A percentile compares a stretch with the other conserved stretches of the same genome.
These are phyloP conservation scores for Torulaspora globosa DNA, from an alignment of 1,139 yeast species.

Conservation along the genomic window DNA sequence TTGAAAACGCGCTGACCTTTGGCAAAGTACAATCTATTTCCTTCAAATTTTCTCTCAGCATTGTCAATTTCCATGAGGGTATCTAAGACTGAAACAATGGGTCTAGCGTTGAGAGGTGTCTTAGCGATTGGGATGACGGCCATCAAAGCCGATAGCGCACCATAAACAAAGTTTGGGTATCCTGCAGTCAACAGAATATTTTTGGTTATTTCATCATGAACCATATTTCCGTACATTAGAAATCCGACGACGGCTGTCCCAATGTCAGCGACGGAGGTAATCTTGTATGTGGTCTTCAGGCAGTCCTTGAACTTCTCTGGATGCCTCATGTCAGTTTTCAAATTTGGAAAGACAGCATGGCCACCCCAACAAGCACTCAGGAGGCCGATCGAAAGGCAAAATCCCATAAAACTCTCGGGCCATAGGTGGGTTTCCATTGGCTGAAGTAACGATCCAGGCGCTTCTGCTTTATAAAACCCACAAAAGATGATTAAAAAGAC, in stretches of 20 bases:
- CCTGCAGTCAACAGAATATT: conserved; percentile 66
- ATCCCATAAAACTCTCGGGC: conserved; percentile 49
- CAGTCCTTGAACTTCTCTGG: conserved; percentile 53
- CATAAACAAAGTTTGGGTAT: conserved; percentile 64
- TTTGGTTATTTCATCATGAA: conserved; percentile 79
- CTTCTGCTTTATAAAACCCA: conserved; percentile 51
- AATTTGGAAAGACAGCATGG: conserved; percentile 79
- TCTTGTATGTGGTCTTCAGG: conserved; percentile 53
- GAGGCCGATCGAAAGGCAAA: conserved; percentile 65
- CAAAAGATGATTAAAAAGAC: conserved; percentile 55
- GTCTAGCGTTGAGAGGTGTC: conserved; percentile 82
- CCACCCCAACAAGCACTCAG: conserved; percentile 91
- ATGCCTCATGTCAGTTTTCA: conserved; percentile 78
- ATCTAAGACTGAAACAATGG: conserved; percentile 71
- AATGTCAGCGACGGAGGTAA: conserved; percentile 67
- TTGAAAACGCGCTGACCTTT: conserved; percentile 30
- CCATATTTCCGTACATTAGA: conserved; percentile 76
- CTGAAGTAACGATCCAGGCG: conserved; percentile 65
- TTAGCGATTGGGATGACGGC: conserved; percentile 84
- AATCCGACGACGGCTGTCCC: conserved; percentile 78
- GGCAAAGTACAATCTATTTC: conserved; percentile 14
- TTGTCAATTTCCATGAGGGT: conserved; percentile 40
- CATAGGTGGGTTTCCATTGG: conserved; percentile 51
- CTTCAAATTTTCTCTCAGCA: conserved; percentile 24
- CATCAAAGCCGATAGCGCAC: conserved; percentile 63